Percentiles rank a stretch among this genome's conserved stretches.
phyloP scores from a whole-genome alignment of 805 yeast species.

The Teunomyces cretensis region DNA sequence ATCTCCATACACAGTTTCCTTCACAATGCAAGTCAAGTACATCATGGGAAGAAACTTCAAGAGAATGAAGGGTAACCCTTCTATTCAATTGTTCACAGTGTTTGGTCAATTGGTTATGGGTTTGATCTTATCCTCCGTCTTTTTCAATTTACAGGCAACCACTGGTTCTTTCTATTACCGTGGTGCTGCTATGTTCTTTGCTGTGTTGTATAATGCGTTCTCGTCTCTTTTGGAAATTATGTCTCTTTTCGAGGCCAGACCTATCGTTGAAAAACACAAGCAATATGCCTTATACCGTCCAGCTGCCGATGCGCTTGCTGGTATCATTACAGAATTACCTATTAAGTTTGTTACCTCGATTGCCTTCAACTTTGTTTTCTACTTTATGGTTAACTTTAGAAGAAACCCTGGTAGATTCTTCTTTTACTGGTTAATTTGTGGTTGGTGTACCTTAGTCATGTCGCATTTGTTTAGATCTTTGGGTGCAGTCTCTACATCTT shows the following conservation, averaged over 20 bases:
- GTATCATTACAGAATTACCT: slow-evolving; percentile 58
- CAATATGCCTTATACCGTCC: slow-evolving; percentile 59
- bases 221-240: slow-evolving; percentile 59
- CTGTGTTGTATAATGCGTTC: slow-evolving; percentile 61
- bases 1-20: slow-evolving; percentile 57
- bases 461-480: slow-evolving; percentile 46
- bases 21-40: slow-evolving; percentile 50
- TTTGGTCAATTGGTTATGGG: slow-evolving; percentile 53
- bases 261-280: slow-evolving; percentile 59
- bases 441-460: slow-evolving; percentile 49
- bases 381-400: slow-evolving; percentile 54
- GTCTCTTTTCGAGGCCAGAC: slow-evolving; percentile 53
- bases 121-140: slow-evolving; percentile 55
- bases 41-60: slow-evolving; percentile 46
- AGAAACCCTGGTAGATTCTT: slow-evolving; percentile 55
- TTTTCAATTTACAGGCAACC: slow-evolving; percentile 46
- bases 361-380: slow-evolving; percentile 49
- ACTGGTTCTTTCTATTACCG: slow-evolving; percentile 54
- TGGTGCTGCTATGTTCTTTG: slow-evolving; percentile 67
- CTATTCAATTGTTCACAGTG: slow-evolving; percentile 42
- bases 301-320: slow-evolving; percentile 63
- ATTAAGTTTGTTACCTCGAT: slow-evolving; percentile 45
- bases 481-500: slow-evolving; percentile 42
- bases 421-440: slow-evolving; percentile 47
- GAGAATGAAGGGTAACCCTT: slow-evolving; percentile 51